These are phyloP conservation scores for Diddensiella caesifluorescens DNA, from an alignment of 805 yeast genomes.

Conservation along the genomic window DNA sequence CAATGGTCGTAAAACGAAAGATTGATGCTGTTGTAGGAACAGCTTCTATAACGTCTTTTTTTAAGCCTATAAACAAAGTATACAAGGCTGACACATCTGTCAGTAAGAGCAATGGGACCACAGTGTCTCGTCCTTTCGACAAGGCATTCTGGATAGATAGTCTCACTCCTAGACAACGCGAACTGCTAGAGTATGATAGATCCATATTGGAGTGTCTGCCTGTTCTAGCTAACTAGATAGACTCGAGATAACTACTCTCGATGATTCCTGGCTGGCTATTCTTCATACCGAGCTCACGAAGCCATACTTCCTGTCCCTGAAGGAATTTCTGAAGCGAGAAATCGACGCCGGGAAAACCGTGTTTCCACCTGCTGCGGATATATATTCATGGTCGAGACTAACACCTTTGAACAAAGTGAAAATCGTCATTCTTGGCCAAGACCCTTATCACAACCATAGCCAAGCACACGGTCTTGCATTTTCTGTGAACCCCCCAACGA, in stretches of 20 bases:
- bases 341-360: slow-evolving; percentile 43
- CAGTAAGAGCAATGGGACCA: slow-evolving; percentile 7
- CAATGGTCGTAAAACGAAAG: slow-evolving; percentile 15
- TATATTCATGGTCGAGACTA: slow-evolving; percentile 87
- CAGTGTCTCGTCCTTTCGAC: slow-evolving; percentile 35
- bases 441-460: slow-evolving; percentile 86
- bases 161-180: slow-evolving; percentile 44
- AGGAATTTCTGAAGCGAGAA: slow-evolving; percentile 53
- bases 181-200: slow-evolving; percentile 39
- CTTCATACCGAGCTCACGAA: slow-evolving; percentile 70
- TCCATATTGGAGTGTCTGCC: neutral
- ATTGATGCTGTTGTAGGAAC: slow-evolving; percentile 15
- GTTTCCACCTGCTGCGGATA: slow-evolving; percentile 71
- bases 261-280: slow-evolving; percentile 70
- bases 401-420: slow-evolving; percentile 72
- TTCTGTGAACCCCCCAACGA: slow-evolving; percentile 78
- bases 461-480: slow-evolving; percentile 98
- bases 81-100: slow-evolving; percentile 5
- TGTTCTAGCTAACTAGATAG: slow-evolving; percentile 4
- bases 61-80: slow-evolving; percentile 14
- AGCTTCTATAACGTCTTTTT: slow-evolving; percentile 17
- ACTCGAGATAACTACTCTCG: slow-evolving; percentile 64
- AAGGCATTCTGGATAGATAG: slow-evolving; percentile 47
- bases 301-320: slow-evolving; percentile 75
- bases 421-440: slow-evolving; percentile 88